Conservation (phyloP, 768 basidiomycete genomes). For the Kwoniella heveanensis region DNA sequence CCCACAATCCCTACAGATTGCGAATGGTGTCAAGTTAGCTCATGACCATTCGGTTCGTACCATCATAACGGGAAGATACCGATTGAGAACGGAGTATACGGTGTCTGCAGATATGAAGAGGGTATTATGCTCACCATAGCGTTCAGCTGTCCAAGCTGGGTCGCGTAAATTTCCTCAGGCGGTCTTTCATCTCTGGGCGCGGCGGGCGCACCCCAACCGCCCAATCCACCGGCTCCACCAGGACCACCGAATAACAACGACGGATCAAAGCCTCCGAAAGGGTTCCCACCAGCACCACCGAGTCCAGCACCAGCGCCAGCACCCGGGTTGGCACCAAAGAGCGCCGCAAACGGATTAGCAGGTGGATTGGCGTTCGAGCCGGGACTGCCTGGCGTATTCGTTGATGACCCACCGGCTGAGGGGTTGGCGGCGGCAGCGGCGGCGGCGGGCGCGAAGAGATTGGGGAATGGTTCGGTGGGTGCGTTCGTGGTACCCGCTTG, state of each 20-base stretch:
- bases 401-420: slow-evolving; percentile 5
- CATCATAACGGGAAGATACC: too few relatives aligned
- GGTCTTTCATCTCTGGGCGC: slow-evolving; percentile 70
- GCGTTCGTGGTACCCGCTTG: slow-evolving; percentile 8
- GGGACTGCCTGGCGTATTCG: slow-evolving; percentile 8
- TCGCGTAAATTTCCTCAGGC: slow-evolving; percentile 88
- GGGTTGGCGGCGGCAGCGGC: slow-evolving; percentile 16
- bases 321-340: slow-evolving; percentile 34
- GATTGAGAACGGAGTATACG: too few relatives aligned
- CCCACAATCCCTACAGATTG: slow-evolving; percentile 65
- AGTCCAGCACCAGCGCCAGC: slow-evolving; percentile 36
- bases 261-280: slow-evolving; percentile 35
- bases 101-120: too few relatives aligned
- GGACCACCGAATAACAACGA: slow-evolving; percentile 28
- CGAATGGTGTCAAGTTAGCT: too few relatives aligned
- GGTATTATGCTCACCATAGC: slow-evolving; percentile 71
- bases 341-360: slow-evolving; percentile 33
- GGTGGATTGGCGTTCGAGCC: not conserved
- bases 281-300: slow-evolving; percentile 29
- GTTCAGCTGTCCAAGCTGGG: slow-evolving; percentile 68
- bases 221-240: slow-evolving; percentile 38
- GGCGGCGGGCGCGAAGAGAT: slow-evolving; percentile 40
- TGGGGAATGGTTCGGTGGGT: slow-evolving; percentile 43
- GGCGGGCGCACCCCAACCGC: slow-evolving; percentile 54
- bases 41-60: too few relatives aligned